Conservation (phyloP, 441 rosid species). For the Croton laevigatus region DNA sequence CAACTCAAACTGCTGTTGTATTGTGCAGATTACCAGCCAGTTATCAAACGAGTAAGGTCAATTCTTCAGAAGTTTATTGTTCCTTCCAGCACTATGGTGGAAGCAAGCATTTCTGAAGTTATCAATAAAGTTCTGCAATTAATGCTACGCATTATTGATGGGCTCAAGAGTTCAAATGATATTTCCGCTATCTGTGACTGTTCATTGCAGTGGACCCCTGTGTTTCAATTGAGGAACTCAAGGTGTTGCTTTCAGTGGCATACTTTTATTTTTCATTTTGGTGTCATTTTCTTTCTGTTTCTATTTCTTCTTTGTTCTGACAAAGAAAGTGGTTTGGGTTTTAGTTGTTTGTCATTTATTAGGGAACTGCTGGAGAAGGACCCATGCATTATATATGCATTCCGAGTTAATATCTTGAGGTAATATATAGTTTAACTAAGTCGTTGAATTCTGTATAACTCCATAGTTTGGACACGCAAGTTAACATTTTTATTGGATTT, state of each 20-base stretch:
- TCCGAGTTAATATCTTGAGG: slow-evolving; percentile 61
- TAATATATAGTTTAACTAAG: slow-evolving; percentile 22
- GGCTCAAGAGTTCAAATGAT: slow-evolving; percentile 39
- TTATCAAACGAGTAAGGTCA: slow-evolving; percentile 49
- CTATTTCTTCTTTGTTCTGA: slow-evolving; percentile 21
- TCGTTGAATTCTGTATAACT: slow-evolving; percentile 21
- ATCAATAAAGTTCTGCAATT: slow-evolving; percentile 66
- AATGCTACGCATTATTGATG: slow-evolving; percentile 58
- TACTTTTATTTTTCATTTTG: slow-evolving; percentile 18
- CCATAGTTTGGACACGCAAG: slow-evolving; percentile 5
- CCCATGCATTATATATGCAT: slow-evolving; percentile 35
- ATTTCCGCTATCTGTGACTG: slow-evolving; percentile 39
- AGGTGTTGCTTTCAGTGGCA: slow-evolving; percentile 43
- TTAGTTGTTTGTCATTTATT: slow-evolving; percentile 66
- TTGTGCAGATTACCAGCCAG: slow-evolving; percentile 57
- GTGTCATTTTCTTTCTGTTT: background rate
- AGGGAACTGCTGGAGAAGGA: slow-evolving; percentile 60
- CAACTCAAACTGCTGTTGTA: slow-evolving; percentile 16
- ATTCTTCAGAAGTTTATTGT: slow-evolving; percentile 41
- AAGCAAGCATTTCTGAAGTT: slow-evolving; percentile 44
- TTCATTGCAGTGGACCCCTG: slow-evolving; percentile 68
- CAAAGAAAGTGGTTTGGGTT: slow-evolving; percentile 26
- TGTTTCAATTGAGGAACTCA: slow-evolving; percentile 53
- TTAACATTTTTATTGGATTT: slow-evolving; percentile 25
- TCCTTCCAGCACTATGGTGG: slow-evolving; percentile 33